A percentile compares a stretch with the other conserved stretches of the same genome.
Conservation (phyloP, 768 basidiomycete genomes). For the Hericium coralloides region DNA sequence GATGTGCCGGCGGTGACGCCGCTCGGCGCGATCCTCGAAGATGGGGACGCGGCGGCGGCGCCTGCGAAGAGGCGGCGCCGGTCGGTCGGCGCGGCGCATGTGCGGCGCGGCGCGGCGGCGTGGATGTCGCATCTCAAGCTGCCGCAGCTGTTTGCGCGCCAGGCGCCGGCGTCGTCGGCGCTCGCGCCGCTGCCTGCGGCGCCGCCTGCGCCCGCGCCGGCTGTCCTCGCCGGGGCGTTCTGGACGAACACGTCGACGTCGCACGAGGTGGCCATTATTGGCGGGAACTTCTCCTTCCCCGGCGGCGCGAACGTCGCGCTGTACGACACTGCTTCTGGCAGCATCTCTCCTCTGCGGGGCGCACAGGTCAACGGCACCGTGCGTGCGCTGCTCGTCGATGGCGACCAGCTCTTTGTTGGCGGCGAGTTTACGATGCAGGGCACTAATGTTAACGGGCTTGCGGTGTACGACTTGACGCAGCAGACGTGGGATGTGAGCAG, state of each 20-base stretch:
- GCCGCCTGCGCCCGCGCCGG: slow-evolving; percentile 57
- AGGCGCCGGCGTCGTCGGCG: slow-evolving; percentile 28
- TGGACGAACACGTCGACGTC: slow-evolving; percentile 74
- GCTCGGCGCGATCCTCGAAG: slow-evolving; percentile 48
- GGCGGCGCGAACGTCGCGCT: slow-evolving; percentile 48
- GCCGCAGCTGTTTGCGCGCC: slow-evolving; percentile 41
- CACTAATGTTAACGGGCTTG: slow-evolving; percentile 57
- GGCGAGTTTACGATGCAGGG: slow-evolving; percentile 68
- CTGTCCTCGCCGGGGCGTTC: slow-evolving; percentile 79
- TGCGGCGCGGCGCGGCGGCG: slow-evolving; percentile 25
- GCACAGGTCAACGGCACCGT: slow-evolving; percentile 68
- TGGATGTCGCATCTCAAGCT: slow-evolving; percentile 45
- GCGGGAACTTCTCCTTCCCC: slow-evolving; percentile 79
- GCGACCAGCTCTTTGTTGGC: slow-evolving; percentile 68
- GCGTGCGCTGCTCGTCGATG: slow-evolving; percentile 62
- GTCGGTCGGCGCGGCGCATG: slow-evolving; percentile 13
- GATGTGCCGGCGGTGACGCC: slow-evolving; percentile 46
- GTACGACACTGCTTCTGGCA: slow-evolving; percentile 50
- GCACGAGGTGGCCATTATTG: slow-evolving; percentile 67
- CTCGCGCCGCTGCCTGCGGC: slow-evolving; percentile 45
- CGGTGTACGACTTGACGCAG: slow-evolving; percentile 65
- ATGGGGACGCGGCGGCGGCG: slow-evolving; percentile 22
- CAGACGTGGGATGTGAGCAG: slow-evolving; percentile 53
- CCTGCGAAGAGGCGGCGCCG: slow-evolving; percentile 29
- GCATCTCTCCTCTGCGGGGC: slow-evolving; percentile 48